Percentiles rank a stretch among this genome's conserved stretches.
These are phyloP conservation scores for Candida coquimbonensis DNA, from an alignment of 805 yeast species.

Conservation along the genomic window DNA sequence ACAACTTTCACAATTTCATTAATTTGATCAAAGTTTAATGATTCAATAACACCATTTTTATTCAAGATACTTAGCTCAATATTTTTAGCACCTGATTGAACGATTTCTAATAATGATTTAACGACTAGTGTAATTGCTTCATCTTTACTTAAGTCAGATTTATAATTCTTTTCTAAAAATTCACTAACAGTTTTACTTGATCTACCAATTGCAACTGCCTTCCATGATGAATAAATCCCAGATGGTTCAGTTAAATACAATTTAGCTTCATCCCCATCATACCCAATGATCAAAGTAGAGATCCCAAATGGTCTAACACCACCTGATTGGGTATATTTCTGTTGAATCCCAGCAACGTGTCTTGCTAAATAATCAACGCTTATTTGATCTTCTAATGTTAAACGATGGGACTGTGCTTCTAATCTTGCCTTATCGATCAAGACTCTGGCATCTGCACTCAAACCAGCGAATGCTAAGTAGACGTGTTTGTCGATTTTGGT, in stretches of 20 bases:
- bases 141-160: conserved; percentile 51
- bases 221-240: conserved; percentile 96
- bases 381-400: conserved; percentile 93
- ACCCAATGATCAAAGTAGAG: conserved; percentile 91
- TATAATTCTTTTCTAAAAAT: conserved; percentile 84
- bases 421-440: conserved; percentile 92
- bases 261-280: conserved; percentile 79
- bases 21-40: conserved; percentile 63
- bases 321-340: conserved; percentile 93
- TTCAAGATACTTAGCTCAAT: conserved; percentile 87
- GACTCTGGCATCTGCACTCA: conserved; percentile 97
- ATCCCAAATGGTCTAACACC: conserved; percentile 98
- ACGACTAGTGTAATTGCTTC: conserved; percentile 76
- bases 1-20: conserved; percentile 70
- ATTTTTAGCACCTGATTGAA: conserved; percentile 95
- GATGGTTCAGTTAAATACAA: conserved; percentile 95
- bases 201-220: conserved; percentile 95
- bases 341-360: conserved; percentile 97
- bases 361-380: conserved; percentile 86
- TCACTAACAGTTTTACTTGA: conserved; percentile 93
- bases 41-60: conserved; percentile 51
- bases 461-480: conserved; percentile 90
- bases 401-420: conserved; percentile 91
- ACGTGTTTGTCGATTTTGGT: conserved; percentile 87
- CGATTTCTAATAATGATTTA: conserved; percentile 87